Evolutionary conservation across 1,284 basidiomycete genomes (phyloP).

Genomic region (Meira miltonrushii): DNA sequence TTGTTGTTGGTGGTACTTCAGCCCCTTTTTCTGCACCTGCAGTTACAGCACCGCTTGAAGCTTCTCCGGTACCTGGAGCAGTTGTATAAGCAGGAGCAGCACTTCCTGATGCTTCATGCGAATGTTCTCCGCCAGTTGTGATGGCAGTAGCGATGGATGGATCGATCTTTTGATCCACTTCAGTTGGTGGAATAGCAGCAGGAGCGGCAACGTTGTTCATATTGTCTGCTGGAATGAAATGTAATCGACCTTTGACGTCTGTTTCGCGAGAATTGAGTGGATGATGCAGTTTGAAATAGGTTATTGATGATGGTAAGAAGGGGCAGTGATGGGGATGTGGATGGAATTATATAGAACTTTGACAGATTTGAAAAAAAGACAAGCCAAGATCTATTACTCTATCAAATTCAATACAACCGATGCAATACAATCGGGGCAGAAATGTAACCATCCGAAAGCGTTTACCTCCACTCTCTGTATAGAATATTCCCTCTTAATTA

Average conservation of each 20-base stretch:
- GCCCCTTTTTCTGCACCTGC: conserved; percentile 1
- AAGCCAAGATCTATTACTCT: background rate
- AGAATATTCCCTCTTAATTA: too few relatives aligned
- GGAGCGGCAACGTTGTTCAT: background rate
- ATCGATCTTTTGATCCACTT: conserved; percentile 6
- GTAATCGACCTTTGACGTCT: background rate
- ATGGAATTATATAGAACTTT: background rate
- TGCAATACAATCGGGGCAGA: too few relatives aligned
- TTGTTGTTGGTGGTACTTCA: background rate
- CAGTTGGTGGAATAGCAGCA: background rate
- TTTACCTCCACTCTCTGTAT: too few relatives aligned
- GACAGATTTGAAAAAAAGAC: background rate
- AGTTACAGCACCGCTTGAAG: background rate
- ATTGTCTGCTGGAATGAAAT: background rate
- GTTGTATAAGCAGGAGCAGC: conserved; percentile 1
- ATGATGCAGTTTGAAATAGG: background rate
- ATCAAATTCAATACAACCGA: background rate
- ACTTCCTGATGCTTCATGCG: background rate
- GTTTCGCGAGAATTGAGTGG: background rate
- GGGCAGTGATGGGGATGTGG: background rate
- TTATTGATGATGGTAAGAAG: background rate
- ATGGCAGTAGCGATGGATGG: conserved; percentile 8
- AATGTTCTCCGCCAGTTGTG: background rate
- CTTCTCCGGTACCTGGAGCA: background rate
- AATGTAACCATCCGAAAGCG: too few relatives aligned